Evolutionary conservation across 768 basidiomycete genomes (phyloP).

Genomic region (Lentinula edodes): DNA sequence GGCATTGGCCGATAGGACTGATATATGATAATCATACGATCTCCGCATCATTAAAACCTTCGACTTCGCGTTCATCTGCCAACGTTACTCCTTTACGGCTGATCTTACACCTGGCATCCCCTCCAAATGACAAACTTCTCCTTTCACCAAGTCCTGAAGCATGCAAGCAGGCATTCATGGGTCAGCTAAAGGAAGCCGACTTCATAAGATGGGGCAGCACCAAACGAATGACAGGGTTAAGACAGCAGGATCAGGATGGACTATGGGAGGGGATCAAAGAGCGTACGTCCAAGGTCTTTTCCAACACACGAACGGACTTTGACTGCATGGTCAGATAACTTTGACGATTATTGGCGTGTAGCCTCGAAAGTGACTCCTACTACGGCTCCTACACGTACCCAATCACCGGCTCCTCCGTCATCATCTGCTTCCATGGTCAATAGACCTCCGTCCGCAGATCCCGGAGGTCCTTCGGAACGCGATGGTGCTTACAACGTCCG

Average conservation of each 20-base stretch:
- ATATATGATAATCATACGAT: slow-evolving; percentile 84
- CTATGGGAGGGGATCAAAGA: slow-evolving; percentile 97
- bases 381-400: slow-evolving; percentile 54
- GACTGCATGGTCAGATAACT: slow-evolving; percentile 64
- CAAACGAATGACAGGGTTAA: slow-evolving; percentile 84
- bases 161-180: slow-evolving; percentile 94
- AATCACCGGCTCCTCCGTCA: slow-evolving; percentile 47
- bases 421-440: slow-evolving; percentile 56
- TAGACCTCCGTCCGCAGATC: slow-evolving; percentile 62
- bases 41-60: slow-evolving; percentile 49
- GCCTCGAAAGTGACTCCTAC: slow-evolving; percentile 91
- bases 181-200: slow-evolving; percentile 93
- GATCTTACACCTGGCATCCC: slow-evolving; percentile 80
- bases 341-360: slow-evolving; percentile 92
- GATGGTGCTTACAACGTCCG: slow-evolving; percentile 87
- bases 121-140: slow-evolving; percentile 82
- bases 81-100: slow-evolving; percentile 63
- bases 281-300: slow-evolving; percentile 52
- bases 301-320: slow-evolving; percentile 3
- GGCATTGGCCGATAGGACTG: slow-evolving; percentile 98
- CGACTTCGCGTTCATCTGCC: slow-evolving; percentile 34
- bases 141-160: slow-evolving; percentile 76
- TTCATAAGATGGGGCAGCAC: slow-evolving; percentile 97
- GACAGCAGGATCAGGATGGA: slow-evolving; percentile 91
- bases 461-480: slow-evolving; percentile 47